Evolutionary conservation across 1,284 basidiomycete species (phyloP), one percentile per base, ranked within the genome.

Genomic region (Acaromyces ingoldii): DNA sequence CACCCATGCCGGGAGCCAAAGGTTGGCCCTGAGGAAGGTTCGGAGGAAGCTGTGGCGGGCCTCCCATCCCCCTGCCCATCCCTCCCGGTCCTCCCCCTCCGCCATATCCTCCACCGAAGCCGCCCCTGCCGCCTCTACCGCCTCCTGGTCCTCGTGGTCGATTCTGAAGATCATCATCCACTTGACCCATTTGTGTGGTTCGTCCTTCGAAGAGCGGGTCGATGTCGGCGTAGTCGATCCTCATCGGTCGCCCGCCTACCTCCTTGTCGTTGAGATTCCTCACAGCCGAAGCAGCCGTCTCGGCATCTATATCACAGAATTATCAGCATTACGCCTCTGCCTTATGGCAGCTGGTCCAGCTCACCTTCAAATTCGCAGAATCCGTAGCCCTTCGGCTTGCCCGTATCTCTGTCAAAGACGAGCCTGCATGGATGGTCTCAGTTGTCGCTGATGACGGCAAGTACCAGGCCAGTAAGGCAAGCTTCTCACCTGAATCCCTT

Each of bases 301-400:
- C 91, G 72, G 92, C 87, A 76, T 98, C 93, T 91, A n/a, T n/a
- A n/a, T n/a, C n/a, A n/a, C n/a, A n/a, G n/a, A n/a, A n/a, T n/a
- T n/a, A n/a, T n/a, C n/a, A n/a, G n/a, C n/a, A n/a, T n/a, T n/a
- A n/a, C n/a, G n/a, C n/a, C n/a, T n/a, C n/a, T n/a, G n/a, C n/a
- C n/a, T n/a, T n/a, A n/a, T n/a, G n/a, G n/a, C n/a, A n/a, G n/a
- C n/a, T n/a, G n/a, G n/a, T n/a, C n/a, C 13, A 34, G 56, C 83
- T 77, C 81, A 91, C 90, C 90, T 68, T 88, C 85, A 76, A 91
- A 96, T 82, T 95, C 91, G 79, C 91, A 92, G 75, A 96, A 96
- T 11, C 92, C 93, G 75, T 95, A 98, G 13, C 95, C 93, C 78
- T 89, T 91, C 44, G 91, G 89, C 76, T 93, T 91, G 52, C 92